Evolutionary conservation across 2,329 filamentous ascomycete species (phyloP), one percentile per base, ranked within the genome.

Genomic region (Neopestalotiopsis sp.): DNA sequence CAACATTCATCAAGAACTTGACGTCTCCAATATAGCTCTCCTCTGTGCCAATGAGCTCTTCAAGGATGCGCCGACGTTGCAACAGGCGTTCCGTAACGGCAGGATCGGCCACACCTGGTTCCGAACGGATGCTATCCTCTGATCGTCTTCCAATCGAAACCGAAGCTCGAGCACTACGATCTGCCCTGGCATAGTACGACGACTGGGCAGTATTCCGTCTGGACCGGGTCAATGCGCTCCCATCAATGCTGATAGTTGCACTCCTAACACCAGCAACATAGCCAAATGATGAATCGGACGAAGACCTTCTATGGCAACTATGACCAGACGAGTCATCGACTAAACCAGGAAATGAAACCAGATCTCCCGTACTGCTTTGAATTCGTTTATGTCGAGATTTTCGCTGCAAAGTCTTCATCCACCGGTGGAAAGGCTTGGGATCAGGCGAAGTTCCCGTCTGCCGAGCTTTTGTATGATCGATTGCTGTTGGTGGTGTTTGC

Each of bases 11-110:
- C 69, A 98, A 84, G 72, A 96, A 94, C 74, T 94, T 94, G 69
- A 98, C 81, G 75, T 97, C 95, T 17, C 91, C 89, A 74, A 98
- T 91, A 78, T 98, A 98, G 75, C 91, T 90, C 77, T 96, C 92
- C 79, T 98, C 96, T 0, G 95, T 97, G 68, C 83, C 88, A 70
- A 98, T 89, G 65, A 98, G 84, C 81, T 98, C 96, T 76, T 96
- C 93, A 45, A 98, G 81, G 52, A 97, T 90, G 71, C 91, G 90
- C 14, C 94, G 89, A 70, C 96, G 89, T 75, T 94, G 92, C 24
- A 92, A 80, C 1, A 94, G 89, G 66, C 95, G 89, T 72, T 90
- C 88, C 57, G 88, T 87, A n/a, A 92, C 90, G 38, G 86, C 90
- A 69, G 91, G 87, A 72, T 97, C 94, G 12, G 90, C 71, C 10